A percentile compares a stretch with the other conserved stretches of the same genome.
Evolutionary conservation across 2,329 filamentous ascomycete genomes (phyloP).

Genomic region (Epichloe elymi): DNA sequence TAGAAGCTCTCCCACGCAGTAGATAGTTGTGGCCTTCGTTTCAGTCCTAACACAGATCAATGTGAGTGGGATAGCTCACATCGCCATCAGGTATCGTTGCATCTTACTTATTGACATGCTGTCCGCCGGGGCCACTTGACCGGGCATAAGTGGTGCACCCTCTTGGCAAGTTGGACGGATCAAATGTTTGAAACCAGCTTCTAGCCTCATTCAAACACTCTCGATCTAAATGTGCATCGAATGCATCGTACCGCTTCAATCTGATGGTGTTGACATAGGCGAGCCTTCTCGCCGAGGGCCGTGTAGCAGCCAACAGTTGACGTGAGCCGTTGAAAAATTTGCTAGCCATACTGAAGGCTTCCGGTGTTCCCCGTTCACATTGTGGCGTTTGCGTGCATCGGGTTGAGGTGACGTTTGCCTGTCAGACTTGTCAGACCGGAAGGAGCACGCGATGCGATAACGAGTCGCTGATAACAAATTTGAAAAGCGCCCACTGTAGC

Average conservation of each 20-base stretch:
- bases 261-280: conserved; percentile 6
- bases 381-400: background rate
- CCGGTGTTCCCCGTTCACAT: background rate
- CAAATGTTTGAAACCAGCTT: conserved; percentile 35
- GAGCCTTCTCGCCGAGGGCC: background rate
- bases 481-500: background rate
- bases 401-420: background rate
- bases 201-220: conserved; percentile 38
- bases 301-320: background rate
- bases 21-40: conserved; percentile 43
- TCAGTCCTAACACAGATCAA: conserved; percentile 36
- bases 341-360: background rate
- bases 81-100: conserved; percentile 12
- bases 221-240: conserved; percentile 35
- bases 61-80: conserved; percentile 5
- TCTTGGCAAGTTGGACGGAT: conserved; percentile 29
- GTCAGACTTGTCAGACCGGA: too few relatives aligned
- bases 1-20: conserved; percentile 34
- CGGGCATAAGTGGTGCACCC: conserved; percentile 41
- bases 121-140: conserved; percentile 48
- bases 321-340: background rate
- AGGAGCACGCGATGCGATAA: too few relatives aligned
- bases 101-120: conserved; percentile 49
- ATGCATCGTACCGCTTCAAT: conserved; percentile 31
- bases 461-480: background rate